Evolutionary conservation across 495 filamentous ascomycete species (phyloP), one percentile per base, ranked within the genome.

Genomic region (Talaromyces thailandensis): DNA sequence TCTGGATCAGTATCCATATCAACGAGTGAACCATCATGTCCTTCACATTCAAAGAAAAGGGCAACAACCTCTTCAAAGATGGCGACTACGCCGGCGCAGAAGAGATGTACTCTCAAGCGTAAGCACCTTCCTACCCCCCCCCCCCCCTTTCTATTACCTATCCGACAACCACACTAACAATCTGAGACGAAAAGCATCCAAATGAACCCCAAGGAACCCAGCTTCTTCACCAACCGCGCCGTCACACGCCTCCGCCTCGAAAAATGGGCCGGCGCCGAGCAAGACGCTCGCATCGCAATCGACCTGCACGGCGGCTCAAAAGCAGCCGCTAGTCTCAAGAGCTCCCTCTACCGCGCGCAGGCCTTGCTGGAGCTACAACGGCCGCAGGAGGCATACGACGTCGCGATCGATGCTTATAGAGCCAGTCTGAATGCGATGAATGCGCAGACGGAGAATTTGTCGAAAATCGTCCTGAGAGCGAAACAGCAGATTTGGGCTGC

Each of bases 71-170:
- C 71, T 92, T 84, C 74, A 82, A 86, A 67, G 70, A 74, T 8
- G 86, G 86, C 65, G 87, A 97, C 66, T 97, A 82, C 70, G 74
- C 68, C 24, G 81, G 78, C 29, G 93, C 93, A 31, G 92, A 96
- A 66, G 81, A 83, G 23, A 76, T 84, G 60, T 98, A 93, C 75
- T 91, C 90, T 11, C 87, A 94, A 79, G 93, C 93, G 90, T 92
- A 79, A 73, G 85, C 73, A 18, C 28, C 8, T 18, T 37, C 24
- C 32, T 16, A n/a, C 37, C 24, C 12, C 18, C 29, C 5, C 5
- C 29, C 26, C 18, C 12, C 24, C 12, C 14, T 52, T 32, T 11
- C 40, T 45, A 18, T 45, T 16, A n/a, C n/a, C n/a, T n/a, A n/a
- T n/a, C n/a, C n/a, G n/a, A n/a, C n/a, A n/a, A n/a, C 26, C 9